These are phyloP conservation scores for Metschnikowia chrysomelidarum DNA, from an alignment of 805 yeast species.

Conservation along the genomic window DNA sequence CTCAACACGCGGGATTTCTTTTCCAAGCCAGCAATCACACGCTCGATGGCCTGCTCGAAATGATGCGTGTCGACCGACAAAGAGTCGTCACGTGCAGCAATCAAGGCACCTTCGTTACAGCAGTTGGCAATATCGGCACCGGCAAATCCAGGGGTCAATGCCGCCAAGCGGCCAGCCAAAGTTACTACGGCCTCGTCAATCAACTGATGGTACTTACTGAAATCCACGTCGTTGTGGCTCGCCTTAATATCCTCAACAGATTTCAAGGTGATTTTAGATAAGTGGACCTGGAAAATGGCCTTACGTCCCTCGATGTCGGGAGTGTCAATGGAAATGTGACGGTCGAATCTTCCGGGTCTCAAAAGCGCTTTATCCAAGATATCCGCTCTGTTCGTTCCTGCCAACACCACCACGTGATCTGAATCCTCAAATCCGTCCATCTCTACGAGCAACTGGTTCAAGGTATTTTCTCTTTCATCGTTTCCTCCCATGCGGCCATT, in stretches of 20 bases:
- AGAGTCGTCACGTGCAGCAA: slow-evolving; percentile 85
- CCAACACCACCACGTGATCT: slow-evolving; percentile 94
- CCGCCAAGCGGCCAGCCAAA: slow-evolving; percentile 85
- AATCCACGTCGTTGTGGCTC: slow-evolving; percentile 36
- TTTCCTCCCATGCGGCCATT: slow-evolving; percentile 81
- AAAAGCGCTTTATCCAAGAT: slow-evolving; percentile 87
- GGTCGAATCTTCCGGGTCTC: slow-evolving; percentile 97
- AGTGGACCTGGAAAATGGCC: slow-evolving; percentile 86
- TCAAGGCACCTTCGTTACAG: slow-evolving; percentile 95
- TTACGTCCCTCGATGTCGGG: slow-evolving; percentile 96
- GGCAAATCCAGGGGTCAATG: slow-evolving; percentile 95
- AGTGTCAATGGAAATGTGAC: slow-evolving; percentile 86
- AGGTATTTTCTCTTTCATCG: slow-evolving; percentile 95
- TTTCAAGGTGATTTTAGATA: slow-evolving; percentile 62
- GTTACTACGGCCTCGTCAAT: slow-evolving; percentile 30
- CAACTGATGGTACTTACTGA: slow-evolving; percentile 37
- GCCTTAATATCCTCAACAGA: slow-evolving; percentile 37
- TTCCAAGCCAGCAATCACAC: slow-evolving; percentile 95
- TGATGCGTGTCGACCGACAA: slow-evolving; percentile 69
- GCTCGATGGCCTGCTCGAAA: slow-evolving; percentile 94
- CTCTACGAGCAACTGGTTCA: slow-evolving; percentile 93
- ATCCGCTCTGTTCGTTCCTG: slow-evolving; percentile 97
- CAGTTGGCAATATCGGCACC: slow-evolving; percentile 99
- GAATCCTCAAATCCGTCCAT: slow-evolving; percentile 95
- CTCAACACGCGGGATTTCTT: slow-evolving; percentile 81